phyloP scores from a whole-genome alignment of 2,329 filamentous ascomycete genomes.

The Neofusicoccum parvum region DNA sequence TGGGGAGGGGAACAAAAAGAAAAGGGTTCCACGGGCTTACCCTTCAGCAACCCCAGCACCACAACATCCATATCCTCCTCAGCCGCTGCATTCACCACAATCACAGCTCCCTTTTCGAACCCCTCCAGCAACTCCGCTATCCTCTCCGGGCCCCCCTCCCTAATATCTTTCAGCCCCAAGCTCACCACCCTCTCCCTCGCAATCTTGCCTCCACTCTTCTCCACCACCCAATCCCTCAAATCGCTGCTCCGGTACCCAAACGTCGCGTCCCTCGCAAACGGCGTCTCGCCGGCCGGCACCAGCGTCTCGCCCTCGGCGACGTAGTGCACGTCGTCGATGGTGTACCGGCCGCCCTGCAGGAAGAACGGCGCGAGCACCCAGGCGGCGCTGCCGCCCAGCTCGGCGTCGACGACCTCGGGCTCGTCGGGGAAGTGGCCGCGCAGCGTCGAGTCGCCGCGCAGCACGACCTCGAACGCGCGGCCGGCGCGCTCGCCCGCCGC shows the following conservation, averaged over 20 bases:
- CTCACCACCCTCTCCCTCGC: conserved; percentile 43
- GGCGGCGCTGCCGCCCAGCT: conserved; percentile 50
- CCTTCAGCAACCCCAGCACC: conserved; percentile 50
- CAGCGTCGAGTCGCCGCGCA: conserved; percentile 60
- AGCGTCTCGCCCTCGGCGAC: conserved; percentile 54
- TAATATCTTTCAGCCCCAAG: conserved; percentile 52
- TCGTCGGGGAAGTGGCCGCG: conserved; percentile 61
- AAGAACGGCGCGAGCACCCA: conserved; percentile 63
- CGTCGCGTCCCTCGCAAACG: conserved; percentile 59
- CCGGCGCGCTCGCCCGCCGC: conserved; percentile 44
- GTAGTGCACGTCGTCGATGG: conserved; percentile 61
- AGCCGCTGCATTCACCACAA: conserved; percentile 57
- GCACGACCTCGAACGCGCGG: conserved; percentile 56
- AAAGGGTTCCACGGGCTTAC: not conserved
- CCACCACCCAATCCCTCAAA: conserved; percentile 55
- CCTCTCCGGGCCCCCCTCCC: conserved; percentile 46
- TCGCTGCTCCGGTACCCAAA: conserved; percentile 61
- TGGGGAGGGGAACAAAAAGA: not conserved
- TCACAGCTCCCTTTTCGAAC: conserved; percentile 43
- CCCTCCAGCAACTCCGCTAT: conserved; percentile 46
- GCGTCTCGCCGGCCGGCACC: conserved; percentile 56
- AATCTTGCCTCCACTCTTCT: conserved; percentile 54
- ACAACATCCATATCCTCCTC: conserved; percentile 60
- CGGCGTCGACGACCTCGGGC: conserved; percentile 53
- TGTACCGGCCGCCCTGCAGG: conserved; percentile 60